These are phyloP conservation scores for Aureobasidium leucospermi DNA, from an alignment of 2,329 filamentous ascomycete species.

Conservation along the genomic window DNA sequence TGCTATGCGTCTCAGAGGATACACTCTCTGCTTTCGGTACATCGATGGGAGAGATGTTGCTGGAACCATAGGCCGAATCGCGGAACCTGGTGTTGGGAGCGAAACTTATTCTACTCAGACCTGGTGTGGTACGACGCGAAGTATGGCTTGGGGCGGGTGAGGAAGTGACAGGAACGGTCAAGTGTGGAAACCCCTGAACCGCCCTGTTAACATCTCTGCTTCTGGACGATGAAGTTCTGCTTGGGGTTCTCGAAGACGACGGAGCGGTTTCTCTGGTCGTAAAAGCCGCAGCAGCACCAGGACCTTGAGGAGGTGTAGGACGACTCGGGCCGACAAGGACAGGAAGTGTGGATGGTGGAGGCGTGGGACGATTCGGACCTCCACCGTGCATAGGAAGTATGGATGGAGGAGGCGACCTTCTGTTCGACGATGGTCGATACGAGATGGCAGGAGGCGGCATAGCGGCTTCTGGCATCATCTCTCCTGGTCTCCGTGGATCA, in stretches of 20 bases:
- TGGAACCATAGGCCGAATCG: not conserved
- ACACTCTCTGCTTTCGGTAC: not conserved
- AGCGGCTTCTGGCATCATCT: not conserved
- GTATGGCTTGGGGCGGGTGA: not conserved
- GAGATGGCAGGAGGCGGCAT: not conserved
- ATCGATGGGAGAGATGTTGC: conserved; percentile 1
- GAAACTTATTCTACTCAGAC: not conserved
- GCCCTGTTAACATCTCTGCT: not conserved
- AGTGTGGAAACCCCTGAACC: not conserved
- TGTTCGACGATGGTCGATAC: not conserved
- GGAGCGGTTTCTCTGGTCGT: not conserved
- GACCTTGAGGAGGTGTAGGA: not conserved
- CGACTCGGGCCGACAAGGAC: not conserved
- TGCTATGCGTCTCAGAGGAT: not conserved
- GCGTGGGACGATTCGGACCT: not conserved
- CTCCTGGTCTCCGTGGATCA: not conserved
- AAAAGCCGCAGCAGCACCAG: not conserved
- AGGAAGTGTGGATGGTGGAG: not conserved
- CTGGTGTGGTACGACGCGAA: not conserved
- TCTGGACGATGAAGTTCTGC: not conserved
- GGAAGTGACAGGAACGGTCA: not conserved
- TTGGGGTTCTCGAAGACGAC: not conserved
- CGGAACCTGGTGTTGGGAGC: not conserved
- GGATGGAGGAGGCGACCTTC: not conserved
- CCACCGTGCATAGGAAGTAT: not conserved